These are phyloP conservation scores for Metschnikowia baotianmanensis DNA, from an alignment of 805 yeast genomes.

Conservation along the genomic window DNA sequence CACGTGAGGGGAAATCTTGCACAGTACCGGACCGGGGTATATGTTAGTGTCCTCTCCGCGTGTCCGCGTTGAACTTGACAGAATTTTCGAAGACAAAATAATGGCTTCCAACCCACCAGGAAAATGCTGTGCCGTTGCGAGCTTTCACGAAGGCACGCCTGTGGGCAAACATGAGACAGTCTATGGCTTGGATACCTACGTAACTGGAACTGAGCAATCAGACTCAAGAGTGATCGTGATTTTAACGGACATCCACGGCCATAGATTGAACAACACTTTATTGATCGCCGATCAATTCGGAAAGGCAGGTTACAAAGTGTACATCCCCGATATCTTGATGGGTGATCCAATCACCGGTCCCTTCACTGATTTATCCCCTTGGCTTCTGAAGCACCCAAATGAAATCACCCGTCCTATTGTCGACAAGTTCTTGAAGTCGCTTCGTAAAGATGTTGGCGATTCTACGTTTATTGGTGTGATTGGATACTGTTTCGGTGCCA, in stretches of 20 bases:
- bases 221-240: slow-evolving; percentile 55
- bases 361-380: slow-evolving; percentile 27
- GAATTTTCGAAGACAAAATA: slow-evolving; percentile 1
- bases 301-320: slow-evolving; percentile 57
- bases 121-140: slow-evolving; percentile 43
- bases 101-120: slow-evolving; percentile 55
- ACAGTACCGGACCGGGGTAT: no score
- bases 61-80: neutral
- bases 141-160: slow-evolving; percentile 51
- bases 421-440: slow-evolving; percentile 42
- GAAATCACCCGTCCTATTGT: slow-evolving; percentile 48
- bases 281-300: slow-evolving; percentile 70
- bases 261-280: slow-evolving; percentile 51
- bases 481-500: slow-evolving; percentile 88
- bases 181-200: slow-evolving; percentile 40
- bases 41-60: no score
- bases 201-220: slow-evolving; percentile 26
- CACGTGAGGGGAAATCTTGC: no score
- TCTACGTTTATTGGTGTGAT: slow-evolving; percentile 49
- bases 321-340: slow-evolving; percentile 72
- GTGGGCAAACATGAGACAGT: slow-evolving; percentile 42
- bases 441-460: slow-evolving; percentile 45
- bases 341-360: slow-evolving; percentile 36
- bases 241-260: slow-evolving; percentile 70
- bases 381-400: slow-evolving; percentile 57